Evolutionary conservation across 768 basidiomycete species (phyloP).

Genomic region (Lanmaoa pseudosensibilis): DNA sequence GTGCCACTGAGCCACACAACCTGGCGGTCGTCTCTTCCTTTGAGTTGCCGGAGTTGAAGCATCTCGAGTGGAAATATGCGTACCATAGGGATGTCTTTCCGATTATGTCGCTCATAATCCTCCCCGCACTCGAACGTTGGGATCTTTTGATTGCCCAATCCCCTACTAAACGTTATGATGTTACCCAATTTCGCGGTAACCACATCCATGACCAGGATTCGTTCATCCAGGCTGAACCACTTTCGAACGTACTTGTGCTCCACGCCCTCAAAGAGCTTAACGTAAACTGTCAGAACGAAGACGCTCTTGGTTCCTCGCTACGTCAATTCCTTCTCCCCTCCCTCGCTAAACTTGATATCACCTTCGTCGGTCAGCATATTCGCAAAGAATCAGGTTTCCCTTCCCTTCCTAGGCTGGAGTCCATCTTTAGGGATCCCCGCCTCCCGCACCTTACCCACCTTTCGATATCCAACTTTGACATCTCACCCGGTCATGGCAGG

Average conservation of each 20-base stretch:
- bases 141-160: constrained; percentile 44
- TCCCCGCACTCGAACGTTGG: constrained; percentile 43
- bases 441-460: constrained; percentile 51
- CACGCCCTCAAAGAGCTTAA: constrained; percentile 41
- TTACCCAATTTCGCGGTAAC: constrained; percentile 31
- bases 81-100: constrained; percentile 42
- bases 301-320: constrained; percentile 38
- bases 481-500: constrained; percentile 39
- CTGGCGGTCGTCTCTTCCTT: constrained; percentile 22
- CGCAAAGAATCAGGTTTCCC: constrained; percentile 29
- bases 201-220: constrained; percentile 30
- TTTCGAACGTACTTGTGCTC: constrained; percentile 30
- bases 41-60: constrained; percentile 40
- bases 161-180: constrained; percentile 29
- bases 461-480: constrained; percentile 47
- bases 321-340: constrained; percentile 46
- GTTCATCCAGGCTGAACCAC: constrained; percentile 30
- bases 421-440: constrained; percentile 57
- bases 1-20: constrained; percentile 5
- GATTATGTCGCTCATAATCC: constrained; percentile 42
- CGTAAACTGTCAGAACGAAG: constrained; percentile 43
- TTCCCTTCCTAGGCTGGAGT: constrained; percentile 47
- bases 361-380: constrained; percentile 35
- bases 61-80: constrained; percentile 50
- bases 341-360: constrained; percentile 46